phyloP scores from a whole-genome alignment of 164 flowering plant genomes.

The Pachysandra terminalis region DNA sequence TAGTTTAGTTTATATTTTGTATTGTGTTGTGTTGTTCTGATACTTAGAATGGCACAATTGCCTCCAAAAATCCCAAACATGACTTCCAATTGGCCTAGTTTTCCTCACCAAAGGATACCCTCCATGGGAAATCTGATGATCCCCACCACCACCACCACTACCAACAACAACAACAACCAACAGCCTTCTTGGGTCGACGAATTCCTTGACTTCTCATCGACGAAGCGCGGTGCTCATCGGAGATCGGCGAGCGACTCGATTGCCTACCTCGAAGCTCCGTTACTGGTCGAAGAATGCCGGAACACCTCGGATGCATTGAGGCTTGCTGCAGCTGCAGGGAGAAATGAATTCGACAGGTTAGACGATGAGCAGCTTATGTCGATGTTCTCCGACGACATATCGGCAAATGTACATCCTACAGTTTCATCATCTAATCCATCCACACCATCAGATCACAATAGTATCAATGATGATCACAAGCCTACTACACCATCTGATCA shows the following conservation, averaged over 20 bases:
- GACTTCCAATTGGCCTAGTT: slow-evolving; percentile 51
- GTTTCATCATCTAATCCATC: slow-evolving; percentile 49
- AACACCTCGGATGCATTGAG: slow-evolving; percentile 13
- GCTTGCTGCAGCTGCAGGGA: no score
- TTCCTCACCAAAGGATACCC: slow-evolving; percentile 40
- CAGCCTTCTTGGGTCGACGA: slow-evolving; percentile 61
- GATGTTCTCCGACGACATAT: slow-evolving; percentile 60
- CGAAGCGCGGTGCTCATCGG: slow-evolving; percentile 55
- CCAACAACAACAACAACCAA: no score
- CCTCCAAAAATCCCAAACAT: slow-evolving; percentile 83
- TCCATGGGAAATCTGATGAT: slow-evolving; percentile 19
- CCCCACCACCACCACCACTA: slow-evolving; percentile 1
- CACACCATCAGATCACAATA: slow-evolving; percentile 65
- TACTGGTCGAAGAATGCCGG: slow-evolving; percentile 38
- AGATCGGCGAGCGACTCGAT: slow-evolving; percentile 75
- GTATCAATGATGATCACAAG: slow-evolving; percentile 47
- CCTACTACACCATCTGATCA: slow-evolving; percentile 15
- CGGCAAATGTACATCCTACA: slow-evolving; percentile 27
- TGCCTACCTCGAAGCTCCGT: slow-evolving; percentile 58
- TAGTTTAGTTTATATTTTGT: no score
- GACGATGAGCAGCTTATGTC: slow-evolving; percentile 80
- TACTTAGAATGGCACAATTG: slow-evolving; percentile 61
- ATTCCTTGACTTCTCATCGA: slow-evolving; percentile 57
- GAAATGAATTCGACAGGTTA: slow-evolving; percentile 45
- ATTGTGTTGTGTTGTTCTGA: background rate